Conservation (phyloP, 2,329 filamentous ascomycete genomes). For the Hypoxylon rubiginosum region DNA sequence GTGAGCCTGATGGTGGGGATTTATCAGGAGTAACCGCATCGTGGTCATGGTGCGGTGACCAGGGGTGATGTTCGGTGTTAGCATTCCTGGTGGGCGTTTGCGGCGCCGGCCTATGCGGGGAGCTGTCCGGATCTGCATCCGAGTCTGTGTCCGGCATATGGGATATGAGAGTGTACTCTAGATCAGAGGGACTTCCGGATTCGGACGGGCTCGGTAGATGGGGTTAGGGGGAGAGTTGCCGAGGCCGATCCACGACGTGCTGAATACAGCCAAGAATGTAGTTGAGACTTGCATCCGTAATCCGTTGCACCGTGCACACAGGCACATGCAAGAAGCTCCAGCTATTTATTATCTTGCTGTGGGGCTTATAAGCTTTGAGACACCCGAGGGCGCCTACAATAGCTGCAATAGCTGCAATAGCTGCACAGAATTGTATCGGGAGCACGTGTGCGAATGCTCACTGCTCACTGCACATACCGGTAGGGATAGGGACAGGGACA, state of each 20-base stretch:
- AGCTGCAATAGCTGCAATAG: too few relatives aligned
- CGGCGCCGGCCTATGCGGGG: conserved; percentile 33
- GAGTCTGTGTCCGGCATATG: conserved; percentile 43
- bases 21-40: conserved; percentile 39
- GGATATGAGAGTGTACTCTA: not conserved
- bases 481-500: not conserved
- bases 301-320: not conserved
- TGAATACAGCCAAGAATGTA: conserved; percentile 6
- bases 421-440: not conserved
- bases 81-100: conserved; percentile 41
- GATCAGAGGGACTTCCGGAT: conserved; percentile 29
- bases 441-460: conserved; percentile 15
- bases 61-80: conserved; percentile 23
- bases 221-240: conserved; percentile 25
- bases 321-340: not conserved
- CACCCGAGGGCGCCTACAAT: not conserved
- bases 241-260: conserved; percentile 21
- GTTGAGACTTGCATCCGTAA: conserved; percentile 10
- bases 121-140: conserved; percentile 42
- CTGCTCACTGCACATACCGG: conserved; percentile 6
- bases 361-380: conserved; percentile 1
- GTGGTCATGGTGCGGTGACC: conserved; percentile 39
- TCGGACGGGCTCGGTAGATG: conserved; percentile 29
- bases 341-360: conserved; percentile 1
- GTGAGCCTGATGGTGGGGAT: conserved; percentile 46